These are phyloP conservation scores for Paraphoma sp. DNA, from an alignment of 2,329 filamentous ascomycete genomes.

Conservation along the genomic window DNA sequence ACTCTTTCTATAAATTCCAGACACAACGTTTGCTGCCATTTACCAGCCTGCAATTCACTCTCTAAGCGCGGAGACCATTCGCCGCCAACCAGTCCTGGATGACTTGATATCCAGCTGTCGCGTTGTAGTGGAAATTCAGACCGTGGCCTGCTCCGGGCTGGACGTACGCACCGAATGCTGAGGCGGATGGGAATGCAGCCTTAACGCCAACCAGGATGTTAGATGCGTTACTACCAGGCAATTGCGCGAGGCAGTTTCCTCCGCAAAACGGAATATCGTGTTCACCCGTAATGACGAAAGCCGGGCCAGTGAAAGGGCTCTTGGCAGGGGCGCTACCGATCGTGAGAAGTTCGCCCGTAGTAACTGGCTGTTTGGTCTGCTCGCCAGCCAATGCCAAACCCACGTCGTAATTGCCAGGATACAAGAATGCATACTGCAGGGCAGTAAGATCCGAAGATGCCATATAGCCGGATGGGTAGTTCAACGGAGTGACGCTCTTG, in stretches of 20 bases:
- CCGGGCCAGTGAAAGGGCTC: conserved; percentile 59
- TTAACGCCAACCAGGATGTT: conserved; percentile 56
- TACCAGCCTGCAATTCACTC: not conserved
- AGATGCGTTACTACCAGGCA: conserved; percentile 49
- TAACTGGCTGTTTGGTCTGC: conserved; percentile 61
- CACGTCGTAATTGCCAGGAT: conserved; percentile 62
- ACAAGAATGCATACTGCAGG: conserved; percentile 59
- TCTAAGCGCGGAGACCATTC: conserved; percentile 27
- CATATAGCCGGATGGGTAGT: conserved; percentile 61
- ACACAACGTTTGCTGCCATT: no score
- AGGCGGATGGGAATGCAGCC: conserved; percentile 54
- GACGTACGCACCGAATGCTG: conserved; percentile 60
- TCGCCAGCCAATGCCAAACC: conserved; percentile 57
- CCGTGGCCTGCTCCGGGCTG: conserved; percentile 56
- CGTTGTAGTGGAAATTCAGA: conserved; percentile 58
- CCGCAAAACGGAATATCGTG: conserved; percentile 65
- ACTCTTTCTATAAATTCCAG: no score
- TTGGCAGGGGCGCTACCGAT: conserved; percentile 50
- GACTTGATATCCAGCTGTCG: conserved; percentile 49
- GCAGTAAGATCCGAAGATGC: conserved; percentile 54
- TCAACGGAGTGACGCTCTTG: conserved; percentile 22
- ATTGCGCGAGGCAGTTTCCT: conserved; percentile 58
- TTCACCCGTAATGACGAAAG: conserved; percentile 64
- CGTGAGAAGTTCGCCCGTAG: conserved; percentile 66
- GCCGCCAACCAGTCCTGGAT: conserved; percentile 45